Evolutionary conservation across 169 alveolate genomes (phyloP), one percentile per base, ranked within the genome.

Genomic region (Neospora caninum): DNA sequence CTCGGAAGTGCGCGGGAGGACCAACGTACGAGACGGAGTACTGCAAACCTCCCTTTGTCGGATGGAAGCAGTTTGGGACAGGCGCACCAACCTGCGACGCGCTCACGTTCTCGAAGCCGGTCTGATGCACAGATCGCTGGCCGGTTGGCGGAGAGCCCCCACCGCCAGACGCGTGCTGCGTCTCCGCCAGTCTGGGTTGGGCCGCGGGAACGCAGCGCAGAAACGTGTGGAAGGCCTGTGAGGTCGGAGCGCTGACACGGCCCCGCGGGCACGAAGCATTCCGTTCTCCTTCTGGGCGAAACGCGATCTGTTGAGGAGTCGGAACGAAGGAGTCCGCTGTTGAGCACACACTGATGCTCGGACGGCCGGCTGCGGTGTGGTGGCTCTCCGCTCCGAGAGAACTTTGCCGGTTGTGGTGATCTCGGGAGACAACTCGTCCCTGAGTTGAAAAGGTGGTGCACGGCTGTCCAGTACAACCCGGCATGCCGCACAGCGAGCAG

Each of bases 281-380:
- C n/a, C 22, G 13, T n/a, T 78, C 45, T 9, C 9, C 25, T 43
- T n/a, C 86, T n/a, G 86, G 7, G 42, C 45, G 41, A n/a, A 36
- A 29, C 86, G 20, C 1, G 39, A n/a, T 78, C 20, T 38, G 45
- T 9, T 78, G 31, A 9, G 10, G 67, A 18, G 39, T 73, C 67
- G 89, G 54, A 13, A 82, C 45, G 53, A 80, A 41, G 31, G 89
- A 82, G 64, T 41, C 89, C 16, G 89, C 64, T 9, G 89, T 82
- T 27, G 89, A 82, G 64, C 89, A 41, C 20, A 41, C 64, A 49
- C 89, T 82, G 69, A 41, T 38, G 64, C 89, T 82, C 69, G 22
- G 89, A 18, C 67, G n/a, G 69, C 67, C 36, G 67, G 42, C 86
- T n/a, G 86, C 86, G 41, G 86, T 22, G 83, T 27, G 86, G 45